A percentile compares a stretch with the other conserved stretches of the same genome.
phyloP scores from a whole-genome alignment of 129 eudicot species.

The Glebionis coronaria region DNA sequence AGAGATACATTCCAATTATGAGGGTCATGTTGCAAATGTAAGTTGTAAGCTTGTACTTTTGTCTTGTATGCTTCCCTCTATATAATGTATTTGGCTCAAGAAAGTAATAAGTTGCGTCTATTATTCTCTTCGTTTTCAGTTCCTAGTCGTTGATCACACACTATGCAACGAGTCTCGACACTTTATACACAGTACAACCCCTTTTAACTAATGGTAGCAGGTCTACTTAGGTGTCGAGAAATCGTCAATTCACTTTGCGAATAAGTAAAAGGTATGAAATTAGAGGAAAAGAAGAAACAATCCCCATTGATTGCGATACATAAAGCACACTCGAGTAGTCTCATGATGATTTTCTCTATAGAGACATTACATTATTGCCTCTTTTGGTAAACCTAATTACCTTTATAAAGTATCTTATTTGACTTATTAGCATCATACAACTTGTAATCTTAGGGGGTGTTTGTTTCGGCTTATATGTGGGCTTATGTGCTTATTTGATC shows the following conservation, averaged over 20 bases:
- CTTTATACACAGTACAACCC: background rate
- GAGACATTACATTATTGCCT: slow-evolving; percentile 22
- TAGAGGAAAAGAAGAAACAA: slow-evolving; percentile 15
- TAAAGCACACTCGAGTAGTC: slow-evolving; percentile 28
- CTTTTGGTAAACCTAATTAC: slow-evolving; percentile 15
- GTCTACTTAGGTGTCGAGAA: background rate
- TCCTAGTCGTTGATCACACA: background rate
- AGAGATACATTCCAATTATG: slow-evolving; percentile 37
- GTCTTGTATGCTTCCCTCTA: slow-evolving; percentile 3
- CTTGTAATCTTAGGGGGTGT: too few species aligned
- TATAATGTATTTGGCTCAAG: slow-evolving; percentile 12
- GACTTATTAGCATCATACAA: background rate
- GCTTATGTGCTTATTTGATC: too few species aligned
- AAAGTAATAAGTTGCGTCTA: background rate
- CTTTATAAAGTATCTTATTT: slow-evolving; percentile 4
- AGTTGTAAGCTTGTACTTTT: slow-evolving; percentile 15
- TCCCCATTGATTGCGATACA: slow-evolving; percentile 17
- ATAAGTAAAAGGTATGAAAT: slow-evolving; percentile 3
- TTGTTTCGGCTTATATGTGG: too few species aligned
- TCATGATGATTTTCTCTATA: slow-evolving; percentile 17
- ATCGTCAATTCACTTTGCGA: slow-evolving; percentile 14
- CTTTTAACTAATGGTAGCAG: background rate
- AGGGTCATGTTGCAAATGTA: slow-evolving; percentile 26
- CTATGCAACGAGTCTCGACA: background rate
- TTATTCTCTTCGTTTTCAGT: background rate